These are phyloP conservation scores for Globisporangium perplexum DNA, from an alignment of 352 stramenopile genomes.

Conservation along the genomic window DNA sequence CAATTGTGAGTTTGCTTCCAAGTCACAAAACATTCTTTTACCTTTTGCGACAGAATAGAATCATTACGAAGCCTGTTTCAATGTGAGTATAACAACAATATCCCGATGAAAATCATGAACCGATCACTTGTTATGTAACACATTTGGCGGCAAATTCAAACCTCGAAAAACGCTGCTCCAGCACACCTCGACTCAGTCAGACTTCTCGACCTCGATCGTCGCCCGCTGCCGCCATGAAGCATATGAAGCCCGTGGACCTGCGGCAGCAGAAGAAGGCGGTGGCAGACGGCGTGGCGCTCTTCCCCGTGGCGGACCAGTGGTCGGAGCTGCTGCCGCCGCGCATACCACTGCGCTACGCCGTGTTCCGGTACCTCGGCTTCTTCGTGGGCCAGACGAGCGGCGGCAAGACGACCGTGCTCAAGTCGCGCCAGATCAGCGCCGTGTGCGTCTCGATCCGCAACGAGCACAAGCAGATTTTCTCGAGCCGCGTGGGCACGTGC, in stretches of 20 bases:
- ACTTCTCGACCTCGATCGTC: too few species aligned
- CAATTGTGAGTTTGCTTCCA: too few species aligned
- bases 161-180: too few species aligned
- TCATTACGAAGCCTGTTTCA: too few species aligned
- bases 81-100: too few species aligned
- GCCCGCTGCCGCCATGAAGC: constrained; percentile 69
- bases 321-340: constrained; percentile 53
- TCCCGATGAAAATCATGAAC: too few species aligned
- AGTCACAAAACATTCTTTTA: too few species aligned
- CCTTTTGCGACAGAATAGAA: too few species aligned
- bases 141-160: too few species aligned
- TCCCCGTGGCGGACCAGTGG: constrained; percentile 65
- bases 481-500: constrained; percentile 37
- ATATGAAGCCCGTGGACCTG: constrained; percentile 62
- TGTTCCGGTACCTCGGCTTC: constrained; percentile 77
- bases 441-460: constrained; percentile 72
- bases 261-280: constrained; percentile 28
- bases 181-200: too few species aligned
- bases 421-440: constrained; percentile 39
- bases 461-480: constrained; percentile 73
- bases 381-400: constrained; percentile 58
- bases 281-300: constrained; percentile 56
- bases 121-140: too few species aligned
- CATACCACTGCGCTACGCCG: constrained; percentile 68
- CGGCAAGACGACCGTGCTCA: constrained; percentile 60